Evolutionary conservation across 208 protist species (phyloP).

Genomic region (Leptomonas pyrrhocoris): DNA sequence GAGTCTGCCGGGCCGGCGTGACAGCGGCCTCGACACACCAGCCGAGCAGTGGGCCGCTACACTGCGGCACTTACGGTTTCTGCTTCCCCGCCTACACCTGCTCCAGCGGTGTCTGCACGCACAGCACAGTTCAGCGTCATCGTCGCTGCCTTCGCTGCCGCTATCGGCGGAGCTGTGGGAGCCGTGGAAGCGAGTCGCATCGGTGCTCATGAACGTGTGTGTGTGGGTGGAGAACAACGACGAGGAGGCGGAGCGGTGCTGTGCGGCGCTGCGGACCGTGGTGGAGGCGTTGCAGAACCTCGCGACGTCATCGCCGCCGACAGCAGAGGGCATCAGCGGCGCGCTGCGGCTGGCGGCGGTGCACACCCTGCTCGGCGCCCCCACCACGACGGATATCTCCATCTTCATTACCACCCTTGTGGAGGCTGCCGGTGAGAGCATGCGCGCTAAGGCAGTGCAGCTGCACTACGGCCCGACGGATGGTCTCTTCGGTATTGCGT

Average conservation of each 20-base stretch:
- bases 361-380: background rate
- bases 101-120: constrained; percentile 20
- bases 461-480: constrained; percentile 60
- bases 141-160: background rate
- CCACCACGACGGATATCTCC: constrained; percentile 12
- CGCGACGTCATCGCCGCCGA: background rate
- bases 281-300: constrained; percentile 1
- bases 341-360: background rate
- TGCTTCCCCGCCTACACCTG: constrained; percentile 16
- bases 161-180: constrained; percentile 1
- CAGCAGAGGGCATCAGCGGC: constrained; percentile 11
- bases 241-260: constrained; percentile 57
- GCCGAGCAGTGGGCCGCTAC: constrained; percentile 48
- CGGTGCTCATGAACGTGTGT: constrained; percentile 69
- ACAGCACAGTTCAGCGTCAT: background rate
- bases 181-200: constrained; percentile 28
- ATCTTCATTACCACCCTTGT: constrained; percentile 33
- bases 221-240: constrained; percentile 83
- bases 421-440: constrained; percentile 43
- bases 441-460: constrained; percentile 55
- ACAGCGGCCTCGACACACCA: constrained; percentile 35
- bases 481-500: constrained; percentile 62
- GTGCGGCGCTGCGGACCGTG: constrained; percentile 39
- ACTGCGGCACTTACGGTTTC: constrained; percentile 44
- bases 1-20: constrained; percentile 51